phyloP scores from a whole-genome alignment of 192 early-diverging fungal genomes.

The Helicostylum pulchrum region DNA sequence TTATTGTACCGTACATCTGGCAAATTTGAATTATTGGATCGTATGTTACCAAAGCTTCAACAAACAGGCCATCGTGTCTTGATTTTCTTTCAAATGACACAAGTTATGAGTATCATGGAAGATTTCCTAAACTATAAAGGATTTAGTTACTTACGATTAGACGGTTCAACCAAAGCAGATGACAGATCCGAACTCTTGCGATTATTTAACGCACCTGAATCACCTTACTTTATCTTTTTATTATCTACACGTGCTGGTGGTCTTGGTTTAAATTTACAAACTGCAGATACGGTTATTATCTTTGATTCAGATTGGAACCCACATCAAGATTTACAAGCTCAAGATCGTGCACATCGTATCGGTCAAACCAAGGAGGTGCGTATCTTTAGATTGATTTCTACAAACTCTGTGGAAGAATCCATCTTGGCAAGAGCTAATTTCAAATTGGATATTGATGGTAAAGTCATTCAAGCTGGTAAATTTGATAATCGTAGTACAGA shows the following conservation, averaged over 20 bases:
- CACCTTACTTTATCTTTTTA: slow-evolving; percentile 85
- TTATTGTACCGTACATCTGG: slow-evolving; percentile 83
- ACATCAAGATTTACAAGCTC: slow-evolving; percentile 97
- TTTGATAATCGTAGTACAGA: slow-evolving; percentile 96
- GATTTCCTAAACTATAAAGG: slow-evolving; percentile 84
- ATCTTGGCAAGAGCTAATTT: slow-evolving; percentile 92
- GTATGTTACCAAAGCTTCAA: slow-evolving; percentile 87
- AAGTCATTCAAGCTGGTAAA: slow-evolving; percentile 99
- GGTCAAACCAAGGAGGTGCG: slow-evolving; percentile 98
- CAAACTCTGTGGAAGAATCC: slow-evolving; percentile 89
- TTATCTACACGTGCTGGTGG: slow-evolving; percentile 96
- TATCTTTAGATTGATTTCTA: slow-evolving; percentile 89
- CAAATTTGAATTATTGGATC: slow-evolving; percentile 96
- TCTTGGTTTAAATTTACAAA: slow-evolving; percentile 92
- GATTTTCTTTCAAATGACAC: slow-evolving; percentile 82
- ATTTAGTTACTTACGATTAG: slow-evolving; percentile 77
- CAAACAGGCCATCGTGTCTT: slow-evolving; percentile 76
- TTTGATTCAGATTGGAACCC: slow-evolving; percentile 99
- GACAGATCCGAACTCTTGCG: slow-evolving; percentile 79
- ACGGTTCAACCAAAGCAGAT: slow-evolving; percentile 89
- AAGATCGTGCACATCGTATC: slow-evolving; percentile 99
- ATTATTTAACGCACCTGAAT: slow-evolving; percentile 79
- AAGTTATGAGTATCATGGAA: slow-evolving; percentile 97
- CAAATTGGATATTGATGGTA: slow-evolving; percentile 96
- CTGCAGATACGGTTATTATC: slow-evolving; percentile 97